Conservation (phyloP, 2,329 filamentous ascomycete species). For the Torrubiella hemipterigena region DNA sequence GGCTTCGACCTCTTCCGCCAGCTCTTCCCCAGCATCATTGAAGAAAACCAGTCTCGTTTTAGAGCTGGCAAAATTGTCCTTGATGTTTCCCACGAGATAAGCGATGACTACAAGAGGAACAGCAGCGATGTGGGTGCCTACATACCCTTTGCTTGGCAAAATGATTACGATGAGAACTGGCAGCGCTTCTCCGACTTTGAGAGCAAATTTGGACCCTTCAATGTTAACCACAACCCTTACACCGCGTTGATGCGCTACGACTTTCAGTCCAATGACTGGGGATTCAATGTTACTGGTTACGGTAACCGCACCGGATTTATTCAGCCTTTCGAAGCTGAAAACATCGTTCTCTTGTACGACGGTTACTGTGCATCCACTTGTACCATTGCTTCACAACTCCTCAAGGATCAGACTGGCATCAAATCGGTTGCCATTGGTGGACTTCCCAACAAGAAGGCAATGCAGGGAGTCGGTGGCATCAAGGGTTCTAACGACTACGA, state of each 20-base stretch:
- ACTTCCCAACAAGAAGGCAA: constrained; percentile 33
- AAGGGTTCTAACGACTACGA: constrained; percentile 34
- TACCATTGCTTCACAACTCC: constrained; percentile 42
- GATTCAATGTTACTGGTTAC: constrained; percentile 34
- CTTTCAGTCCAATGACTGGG: constrained; percentile 14
- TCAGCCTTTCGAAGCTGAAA: constrained; percentile 20
- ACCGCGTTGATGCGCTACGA: constrained; percentile 1
- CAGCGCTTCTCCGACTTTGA: constrained; percentile 18
- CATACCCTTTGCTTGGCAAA: constrained; percentile 1
- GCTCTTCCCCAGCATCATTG: constrained; percentile 30
- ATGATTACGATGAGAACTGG: constrained; percentile 10
- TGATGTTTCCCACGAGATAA: constrained; percentile 28
- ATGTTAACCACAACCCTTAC: constrained; percentile 1
- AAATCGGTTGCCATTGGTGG: constrained; percentile 47
- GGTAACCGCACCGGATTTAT: constrained; percentile 3
- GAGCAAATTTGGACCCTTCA: constrained; percentile 2
- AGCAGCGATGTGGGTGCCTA: constrained; percentile 1
- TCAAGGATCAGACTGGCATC: constrained; percentile 38
- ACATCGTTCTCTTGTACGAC: constrained; percentile 35
- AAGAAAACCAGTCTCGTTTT: constrained; percentile 25
- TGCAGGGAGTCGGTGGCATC: constrained; percentile 47
- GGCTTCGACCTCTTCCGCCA: constrained; percentile 51
- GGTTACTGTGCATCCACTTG: constrained; percentile 50
- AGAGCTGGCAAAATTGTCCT: constrained; percentile 26
- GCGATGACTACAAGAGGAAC: constrained; percentile 25